Base-by-base conservation (phyloP, 129 eudicot genomes). In the Smallanthus sonchifolius region DNA sequence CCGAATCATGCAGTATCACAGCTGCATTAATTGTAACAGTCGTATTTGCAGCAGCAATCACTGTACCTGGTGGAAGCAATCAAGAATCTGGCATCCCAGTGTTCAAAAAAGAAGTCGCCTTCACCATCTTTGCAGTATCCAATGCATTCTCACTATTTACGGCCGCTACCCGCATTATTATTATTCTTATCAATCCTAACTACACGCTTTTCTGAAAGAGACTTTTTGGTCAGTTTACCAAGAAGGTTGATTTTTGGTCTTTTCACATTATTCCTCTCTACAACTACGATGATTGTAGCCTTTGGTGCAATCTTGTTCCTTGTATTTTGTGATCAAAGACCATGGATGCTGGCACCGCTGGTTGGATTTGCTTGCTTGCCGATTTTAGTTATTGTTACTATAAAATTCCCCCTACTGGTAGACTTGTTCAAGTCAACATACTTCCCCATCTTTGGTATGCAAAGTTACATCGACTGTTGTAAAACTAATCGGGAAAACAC, bases 1-100 rank as follows among this genome's bases (percentile, higher is more conserved):
- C 86, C 0, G 64, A 61, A 43, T 77, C 86, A 42, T 82, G 80
- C 39, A 48, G 60, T 61, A 67, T 82, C 45, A 77, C 75, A 8
- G 86, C 83, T 42, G 78, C 82, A 45, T 67, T 82, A 3, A 77
- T 77, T 61, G 70, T 72, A 36, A 76, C 82, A 4, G 54, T 77
- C 6, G 79, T 82, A 39, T 82, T 82, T 65, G 69, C 85, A 72
- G 69, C 85, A 54, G 72, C 77, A 17, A 68, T 82, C 7, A 77
- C 82, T 2, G 82, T 73, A 43, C 77, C 77, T 1, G 77, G 77
- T 60, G 77, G 77, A 43, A 73, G 60, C 77, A 42, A 57, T 30
- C 67, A 76, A 45, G 70, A 44, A 16, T 60, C 69, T 1, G 70
- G 77, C 11, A n/a, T 10, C 5, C 84, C 84, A 2, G 13, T 74